Evolutionary conservation across 1,284 basidiomycete species (phyloP), one percentile per base, ranked within the genome.

Genomic region (Abortiporus biennis): DNA sequence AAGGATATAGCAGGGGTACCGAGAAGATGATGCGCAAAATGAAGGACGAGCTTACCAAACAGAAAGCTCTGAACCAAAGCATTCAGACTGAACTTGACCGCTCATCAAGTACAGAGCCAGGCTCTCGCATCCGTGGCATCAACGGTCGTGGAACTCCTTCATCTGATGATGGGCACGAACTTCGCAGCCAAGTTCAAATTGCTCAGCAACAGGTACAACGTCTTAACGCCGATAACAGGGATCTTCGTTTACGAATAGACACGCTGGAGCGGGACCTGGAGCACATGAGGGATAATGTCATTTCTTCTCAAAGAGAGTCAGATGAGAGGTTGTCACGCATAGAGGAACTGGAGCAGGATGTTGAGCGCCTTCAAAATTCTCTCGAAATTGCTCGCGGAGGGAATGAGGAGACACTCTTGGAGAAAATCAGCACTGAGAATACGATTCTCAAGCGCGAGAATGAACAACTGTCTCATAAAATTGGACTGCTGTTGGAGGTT

Each of bases 21-120:
- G 96, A 99, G 66, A 98, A 97, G 69, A 95, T 99, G 85, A 88
- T 98, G 71, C 84, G 93, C 52, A 82, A 90, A 54, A 94, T 99
- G 87, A 93, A 94, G 64, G 89, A 92, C 54, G 93, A 96, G 59
- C 68, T 95, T 45, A 86, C 80, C 48, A 94, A 90, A 66, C 88
- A 93, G 62, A 95, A 95, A 67, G 71, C 74, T 43, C 65, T 81
- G 36, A 94, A 92, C 59, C 71, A 78, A 33, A 69, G 74, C 48
- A 76, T 97, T 31, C 90, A 94, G 58, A 64, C 75, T 15, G 90
- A 95, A 55, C 71, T 94, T 20, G 91, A 94, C 50, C 81, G 82
- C 20, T 78, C 78, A 41, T 65, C 76, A 59, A 75, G 75, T 50
- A 62, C 70, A 13, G 75, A 81, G 47, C 67, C 76, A 24, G 8